Percentiles rank a stretch among this genome's conserved stretches.
Evolutionary conservation across 2,329 filamentous ascomycete species (phyloP).

Genomic region (Trichoderma guizhouense): DNA sequence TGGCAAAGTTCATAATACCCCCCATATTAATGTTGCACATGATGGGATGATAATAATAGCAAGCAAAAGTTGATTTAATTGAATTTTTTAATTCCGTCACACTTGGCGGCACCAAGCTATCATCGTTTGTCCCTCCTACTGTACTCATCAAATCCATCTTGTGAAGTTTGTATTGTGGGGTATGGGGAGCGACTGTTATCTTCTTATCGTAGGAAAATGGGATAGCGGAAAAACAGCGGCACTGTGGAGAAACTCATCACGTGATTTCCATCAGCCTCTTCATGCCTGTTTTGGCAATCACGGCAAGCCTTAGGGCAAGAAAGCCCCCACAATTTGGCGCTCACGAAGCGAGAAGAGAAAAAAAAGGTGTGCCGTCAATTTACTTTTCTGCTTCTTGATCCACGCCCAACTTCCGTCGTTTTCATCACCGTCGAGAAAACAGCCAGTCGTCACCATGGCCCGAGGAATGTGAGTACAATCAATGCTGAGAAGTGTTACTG

Average conservation of each 20-base stretch:
- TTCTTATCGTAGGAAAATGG: not conserved
- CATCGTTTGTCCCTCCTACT: not conserved
- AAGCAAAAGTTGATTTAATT: not conserved
- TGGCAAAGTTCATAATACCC: conserved; percentile 4
- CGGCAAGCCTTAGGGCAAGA: conserved; percentile 32
- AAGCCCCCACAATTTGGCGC: conserved; percentile 30
- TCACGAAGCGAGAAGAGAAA: conserved; percentile 20
- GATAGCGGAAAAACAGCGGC: not conserved
- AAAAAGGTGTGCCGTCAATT: conserved; percentile 28
- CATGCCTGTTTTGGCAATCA: not conserved
- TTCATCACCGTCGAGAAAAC: conserved; percentile 38
- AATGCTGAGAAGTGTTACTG: not conserved
- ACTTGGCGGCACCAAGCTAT: not conserved
- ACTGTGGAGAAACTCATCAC: not conserved
- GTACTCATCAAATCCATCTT: not conserved
- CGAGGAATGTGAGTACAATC: conserved; percentile 56
- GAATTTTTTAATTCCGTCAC: not conserved
- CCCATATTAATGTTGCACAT: not conserved
- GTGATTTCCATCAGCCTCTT: not conserved
- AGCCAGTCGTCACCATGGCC: conserved; percentile 55
- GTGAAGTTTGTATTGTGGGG: not conserved
- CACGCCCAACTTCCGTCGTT: conserved; percentile 29
- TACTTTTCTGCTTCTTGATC: conserved; percentile 26
- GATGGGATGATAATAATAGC: conserved; percentile 1
- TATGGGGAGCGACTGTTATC: not conserved